phyloP scores from a whole-genome alignment of 2,329 filamentous ascomycete genomes.

The Penicillium rolfsii region DNA sequence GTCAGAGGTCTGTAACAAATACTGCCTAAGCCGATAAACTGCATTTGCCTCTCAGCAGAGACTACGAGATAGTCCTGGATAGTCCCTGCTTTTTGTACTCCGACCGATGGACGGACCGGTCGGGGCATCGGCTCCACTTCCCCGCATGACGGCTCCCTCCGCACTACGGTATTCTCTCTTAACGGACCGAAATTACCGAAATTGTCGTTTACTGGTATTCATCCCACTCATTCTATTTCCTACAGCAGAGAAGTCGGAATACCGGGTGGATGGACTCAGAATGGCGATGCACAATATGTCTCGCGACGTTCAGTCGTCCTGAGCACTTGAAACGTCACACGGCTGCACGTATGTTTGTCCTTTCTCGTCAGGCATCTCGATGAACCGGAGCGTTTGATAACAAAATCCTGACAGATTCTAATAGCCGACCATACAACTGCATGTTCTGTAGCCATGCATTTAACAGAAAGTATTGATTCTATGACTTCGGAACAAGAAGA shows the following conservation, averaged over 20 bases:
- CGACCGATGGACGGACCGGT: no score
- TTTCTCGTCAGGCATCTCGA: background rate
- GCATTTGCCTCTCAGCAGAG: no score
- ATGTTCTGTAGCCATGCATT: constrained; percentile 21
- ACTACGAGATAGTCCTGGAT: no score
- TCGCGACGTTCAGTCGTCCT: constrained; percentile 24
- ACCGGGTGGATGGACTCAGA: constrained; percentile 5
- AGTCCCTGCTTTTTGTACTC: no score
- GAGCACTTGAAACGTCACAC: constrained; percentile 30
- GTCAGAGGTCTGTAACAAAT: no score
- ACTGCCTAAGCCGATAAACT: no score
- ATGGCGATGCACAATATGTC: constrained; percentile 18
- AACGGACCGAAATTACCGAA: background rate
- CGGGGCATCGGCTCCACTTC: constrained; percentile 5
- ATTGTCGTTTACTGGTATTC: background rate
- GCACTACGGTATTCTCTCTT: background rate
- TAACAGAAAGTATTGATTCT: constrained; percentile 22
- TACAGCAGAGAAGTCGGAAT: no score
- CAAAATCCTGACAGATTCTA: constrained; percentile 16
- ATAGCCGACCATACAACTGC: constrained; percentile 23
- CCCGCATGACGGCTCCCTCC: background rate
- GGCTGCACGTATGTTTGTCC: constrained; percentile 24
- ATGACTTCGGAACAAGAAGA: background rate
- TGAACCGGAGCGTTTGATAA: background rate
- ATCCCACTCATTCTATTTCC: background rate